Evolutionary conservation across 169 alveolate genomes (phyloP).

Genomic region (Besnoitia besnoiti): DNA sequence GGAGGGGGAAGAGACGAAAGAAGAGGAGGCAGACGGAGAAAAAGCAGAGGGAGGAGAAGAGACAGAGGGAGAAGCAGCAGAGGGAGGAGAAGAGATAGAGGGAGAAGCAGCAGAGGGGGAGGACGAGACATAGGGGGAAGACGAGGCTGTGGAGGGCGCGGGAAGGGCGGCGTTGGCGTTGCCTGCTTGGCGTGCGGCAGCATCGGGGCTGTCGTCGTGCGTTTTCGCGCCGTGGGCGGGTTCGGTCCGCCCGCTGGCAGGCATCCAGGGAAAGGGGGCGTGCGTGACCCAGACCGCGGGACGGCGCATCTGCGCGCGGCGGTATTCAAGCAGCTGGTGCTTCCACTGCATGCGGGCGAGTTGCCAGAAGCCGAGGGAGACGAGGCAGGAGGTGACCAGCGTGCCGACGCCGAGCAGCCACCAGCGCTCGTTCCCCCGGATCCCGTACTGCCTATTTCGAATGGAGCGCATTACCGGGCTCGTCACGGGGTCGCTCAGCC

Average conservation of each 20-base stretch:
- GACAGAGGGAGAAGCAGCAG: not conserved
- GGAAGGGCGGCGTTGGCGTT: not conserved
- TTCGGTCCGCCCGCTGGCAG: not conserved
- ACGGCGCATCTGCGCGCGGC: constrained; percentile 70
- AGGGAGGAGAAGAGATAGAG: not conserved
- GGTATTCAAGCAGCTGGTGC: constrained; percentile 73
- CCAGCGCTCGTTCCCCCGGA: constrained; percentile 83
- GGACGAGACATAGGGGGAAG: not conserved
- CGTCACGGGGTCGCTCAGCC: constrained; percentile 76
- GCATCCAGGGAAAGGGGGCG: constrained; percentile 67
- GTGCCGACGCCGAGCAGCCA: constrained; percentile 74
- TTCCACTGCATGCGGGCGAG: constrained; percentile 81
- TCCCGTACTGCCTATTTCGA: constrained; percentile 82
- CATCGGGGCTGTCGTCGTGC: not conserved
- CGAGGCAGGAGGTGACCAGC: constrained; percentile 49
- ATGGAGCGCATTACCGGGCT: constrained; percentile 82
- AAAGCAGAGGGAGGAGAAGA: not conserved
- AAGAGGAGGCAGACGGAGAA: not conserved
- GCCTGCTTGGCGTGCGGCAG: not conserved
- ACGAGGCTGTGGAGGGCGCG: not conserved
- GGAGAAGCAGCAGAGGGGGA: not conserved
- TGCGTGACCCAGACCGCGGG: constrained; percentile 59
- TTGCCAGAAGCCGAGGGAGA: constrained; percentile 86
- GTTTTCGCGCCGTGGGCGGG: not conserved
- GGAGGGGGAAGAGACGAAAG: not conserved